phyloP scores from a whole-genome alignment of 2,329 filamentous ascomycete genomes.

The Whalleya microplaca region DNA sequence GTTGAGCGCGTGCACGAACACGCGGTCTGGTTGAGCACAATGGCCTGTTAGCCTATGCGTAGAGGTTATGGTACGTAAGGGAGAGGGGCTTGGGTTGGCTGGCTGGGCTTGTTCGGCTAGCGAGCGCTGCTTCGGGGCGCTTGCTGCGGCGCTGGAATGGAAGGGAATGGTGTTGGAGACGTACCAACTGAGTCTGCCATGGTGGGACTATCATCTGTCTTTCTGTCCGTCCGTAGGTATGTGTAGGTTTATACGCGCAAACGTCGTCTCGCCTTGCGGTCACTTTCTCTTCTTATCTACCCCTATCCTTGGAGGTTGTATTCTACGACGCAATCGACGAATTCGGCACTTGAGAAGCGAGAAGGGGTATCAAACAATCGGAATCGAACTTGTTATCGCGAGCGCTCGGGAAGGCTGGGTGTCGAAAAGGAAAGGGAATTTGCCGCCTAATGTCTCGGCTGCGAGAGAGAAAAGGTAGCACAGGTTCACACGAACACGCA shows the following conservation, averaged over 20 bases:
- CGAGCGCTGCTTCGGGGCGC: too few species aligned
- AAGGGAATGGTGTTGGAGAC: conserved; percentile 21
- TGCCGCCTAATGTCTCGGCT: neutral
- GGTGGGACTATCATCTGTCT: conserved; percentile 17
- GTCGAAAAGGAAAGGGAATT: conserved; percentile 5
- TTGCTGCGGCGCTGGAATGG: conserved; percentile 13
- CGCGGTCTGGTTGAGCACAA: too few species aligned
- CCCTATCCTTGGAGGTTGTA: conserved; percentile 11
- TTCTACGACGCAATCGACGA: conserved; percentile 4
- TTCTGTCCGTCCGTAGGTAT: neutral
- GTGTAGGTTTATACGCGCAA: conserved; percentile 2
- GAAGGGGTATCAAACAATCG: conserved; percentile 8
- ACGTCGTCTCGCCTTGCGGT: conserved; percentile 1
- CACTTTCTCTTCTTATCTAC: neutral
- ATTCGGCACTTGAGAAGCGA: conserved; percentile 12
- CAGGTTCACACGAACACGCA: neutral
- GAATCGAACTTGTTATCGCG: conserved; percentile 12
- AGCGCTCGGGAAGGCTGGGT: conserved; percentile 5
- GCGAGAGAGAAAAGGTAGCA: neutral
- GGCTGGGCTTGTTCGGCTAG: conserved; percentile 12
- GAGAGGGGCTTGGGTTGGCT: conserved; percentile 5
- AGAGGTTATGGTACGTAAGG: too few species aligned
- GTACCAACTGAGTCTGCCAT: conserved; percentile 59
- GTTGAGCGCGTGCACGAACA: conserved; percentile 98
- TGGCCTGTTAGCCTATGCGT: too few species aligned